phyloP scores from a whole-genome alignment of 2,329 filamentous ascomycete species.

The Fusarium concolor region DNA sequence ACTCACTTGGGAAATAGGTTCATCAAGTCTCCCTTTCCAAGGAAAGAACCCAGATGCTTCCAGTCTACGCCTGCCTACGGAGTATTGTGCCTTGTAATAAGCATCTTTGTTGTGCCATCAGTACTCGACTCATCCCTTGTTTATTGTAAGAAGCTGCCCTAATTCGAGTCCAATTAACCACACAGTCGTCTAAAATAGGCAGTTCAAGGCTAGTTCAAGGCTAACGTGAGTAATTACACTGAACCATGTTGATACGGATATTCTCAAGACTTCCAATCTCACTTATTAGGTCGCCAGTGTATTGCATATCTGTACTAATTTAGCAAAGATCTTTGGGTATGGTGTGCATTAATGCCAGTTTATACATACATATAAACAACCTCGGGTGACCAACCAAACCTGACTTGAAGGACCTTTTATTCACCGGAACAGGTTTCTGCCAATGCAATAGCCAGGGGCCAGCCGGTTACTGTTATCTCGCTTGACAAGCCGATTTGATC shows the following conservation, averaged over 20 bases:
- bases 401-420: neutral
- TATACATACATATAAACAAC: neutral
- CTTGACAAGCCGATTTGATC: constrained; percentile 3
- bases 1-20: constrained; percentile 15
- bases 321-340: neutral
- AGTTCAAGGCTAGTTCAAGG: constrained; percentile 5
- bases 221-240: constrained; percentile 9
- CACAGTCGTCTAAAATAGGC: neutral
- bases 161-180: neutral
- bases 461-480: constrained; percentile 32
- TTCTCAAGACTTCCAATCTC: too few relatives aligned
- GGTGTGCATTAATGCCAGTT: constrained; percentile 11
- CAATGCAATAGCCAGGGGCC: constrained; percentile 27
- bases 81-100: neutral
- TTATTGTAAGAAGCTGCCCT: neutral
- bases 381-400: constrained; percentile 1
- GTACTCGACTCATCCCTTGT: neutral
- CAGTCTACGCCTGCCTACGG: neutral
- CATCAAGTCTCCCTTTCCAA: constrained; percentile 11
- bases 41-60: constrained; percentile 19
- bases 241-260: neutral
- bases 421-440: constrained; percentile 25
- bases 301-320: neutral
- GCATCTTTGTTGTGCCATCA: neutral
- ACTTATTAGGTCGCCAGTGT: neutral